phyloP scores from a whole-genome alignment of 2,329 filamentous ascomycete species.

The Chrysosporium keratinophilum region DNA sequence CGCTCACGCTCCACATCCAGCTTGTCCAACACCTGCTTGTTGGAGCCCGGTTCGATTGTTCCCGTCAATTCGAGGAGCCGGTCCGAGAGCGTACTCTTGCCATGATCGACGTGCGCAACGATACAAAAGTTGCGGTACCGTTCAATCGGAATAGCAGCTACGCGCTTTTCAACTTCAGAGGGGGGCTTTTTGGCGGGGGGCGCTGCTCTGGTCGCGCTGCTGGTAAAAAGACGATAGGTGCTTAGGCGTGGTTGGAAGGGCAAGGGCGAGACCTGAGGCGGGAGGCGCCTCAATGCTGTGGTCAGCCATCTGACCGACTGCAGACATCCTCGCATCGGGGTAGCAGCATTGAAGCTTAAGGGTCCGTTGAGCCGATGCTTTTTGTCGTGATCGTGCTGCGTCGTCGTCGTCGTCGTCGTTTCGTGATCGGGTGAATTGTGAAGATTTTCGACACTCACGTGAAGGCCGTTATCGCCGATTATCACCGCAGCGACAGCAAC shows the following conservation, averaged over 20 bases:
- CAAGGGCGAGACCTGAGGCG: slow-evolving; percentile 24
- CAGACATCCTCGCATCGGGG: slow-evolving; percentile 40
- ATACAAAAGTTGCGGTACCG: slow-evolving; percentile 88
- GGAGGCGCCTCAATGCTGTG: slow-evolving; percentile 29
- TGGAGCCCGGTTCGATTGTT: slow-evolving; percentile 73
- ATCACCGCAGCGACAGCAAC: slow-evolving; percentile 8
- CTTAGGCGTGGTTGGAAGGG: slow-evolving; percentile 20
- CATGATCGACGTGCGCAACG: slow-evolving; percentile 96
- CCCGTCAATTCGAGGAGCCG: slow-evolving; percentile 87
- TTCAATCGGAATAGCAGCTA: slow-evolving; percentile 42
- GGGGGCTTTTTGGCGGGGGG: slow-evolving; percentile 22
- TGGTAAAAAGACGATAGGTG: slow-evolving; percentile 24
- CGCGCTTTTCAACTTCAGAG: slow-evolving; percentile 49
- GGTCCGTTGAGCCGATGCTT: background rate
- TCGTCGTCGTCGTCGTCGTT: background rate
- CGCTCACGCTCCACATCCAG: slow-evolving; percentile 92
- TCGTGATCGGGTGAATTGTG: background rate
- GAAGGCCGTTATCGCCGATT: slow-evolving; percentile 5
- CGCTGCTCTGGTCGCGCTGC: slow-evolving; percentile 14
- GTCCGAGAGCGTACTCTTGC: slow-evolving; percentile 91
- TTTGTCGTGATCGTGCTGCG: background rate
- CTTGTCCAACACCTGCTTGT: slow-evolving; percentile 95
- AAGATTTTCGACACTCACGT: slow-evolving; percentile 3
- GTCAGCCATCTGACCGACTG: slow-evolving; percentile 39
- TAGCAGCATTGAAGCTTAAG: slow-evolving; percentile 19